Evolutionary conservation across 352 stramenopile species (phyloP), one percentile per base, ranked within the genome.

Genomic region (Pythium myriotylum): DNA sequence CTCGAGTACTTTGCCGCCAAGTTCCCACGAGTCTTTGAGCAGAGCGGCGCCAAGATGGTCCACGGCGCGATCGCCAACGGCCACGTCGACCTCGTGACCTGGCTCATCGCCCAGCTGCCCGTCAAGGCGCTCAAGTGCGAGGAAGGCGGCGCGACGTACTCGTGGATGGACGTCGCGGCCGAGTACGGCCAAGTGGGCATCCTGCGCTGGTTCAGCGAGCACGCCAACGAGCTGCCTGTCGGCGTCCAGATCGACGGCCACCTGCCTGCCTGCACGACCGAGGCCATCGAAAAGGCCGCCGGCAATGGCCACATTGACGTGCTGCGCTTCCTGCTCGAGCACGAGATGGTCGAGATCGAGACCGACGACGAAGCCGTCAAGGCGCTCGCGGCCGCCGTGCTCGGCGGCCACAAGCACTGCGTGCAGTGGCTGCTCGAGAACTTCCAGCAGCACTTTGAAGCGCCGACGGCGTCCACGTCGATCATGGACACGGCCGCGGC

Each of bases 121-220:
- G 76, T 90, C 54, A 84, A 83, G 53, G 68, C 81, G 51, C 75
- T 90, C 50, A 90, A 90, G 63, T 87, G 79, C 37, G 78, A 88
- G 32, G 78, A 82, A 33, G 68, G 59, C 42, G 72, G 75, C 40
- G 75, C 74, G 8, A 70, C 48, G 14, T 59, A 72, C 35, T 88
- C 81, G 26, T 90, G 81, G 81, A 85, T 90, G 76, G 77, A 90
- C 46, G 81, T 90, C 51, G 81, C 81, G 22, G 82, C 77, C 14
- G 72, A 88, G 40, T 87, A 82, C 67, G 81, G 81, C 16, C 81
- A 88, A 52, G 73, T 87, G 29, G 61, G 47, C 29, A 85, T 88
- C 24, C 68, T 90, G 19, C 81, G 75, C 62, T 90, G 78, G 81
- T 86, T 90, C 27, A 76, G 83, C 53, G 77, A 88, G 33, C 78